These are phyloP conservation scores for Vanderwaltozyma verrucispora DNA, from an alignment of 805 yeast genomes.

Conservation along the genomic window DNA sequence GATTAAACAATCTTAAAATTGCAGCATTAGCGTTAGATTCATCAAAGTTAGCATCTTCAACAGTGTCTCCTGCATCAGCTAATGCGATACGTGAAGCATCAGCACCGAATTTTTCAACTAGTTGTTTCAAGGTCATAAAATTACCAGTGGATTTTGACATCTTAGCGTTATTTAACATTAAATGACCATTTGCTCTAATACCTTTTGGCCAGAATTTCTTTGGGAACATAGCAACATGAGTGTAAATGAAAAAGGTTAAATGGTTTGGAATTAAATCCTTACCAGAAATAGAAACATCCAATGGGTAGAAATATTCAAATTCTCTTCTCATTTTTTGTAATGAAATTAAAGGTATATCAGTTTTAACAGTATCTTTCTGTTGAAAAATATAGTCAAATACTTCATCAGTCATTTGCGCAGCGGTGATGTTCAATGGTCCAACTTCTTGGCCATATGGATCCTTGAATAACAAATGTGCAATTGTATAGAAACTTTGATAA, in stretches of 20 bases:
- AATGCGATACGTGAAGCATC: conserved; percentile 95
- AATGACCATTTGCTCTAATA: conserved; percentile 90
- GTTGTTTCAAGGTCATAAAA: conserved; percentile 81
- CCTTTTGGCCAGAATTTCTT: conserved; percentile 89
- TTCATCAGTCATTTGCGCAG: conserved; percentile 84
- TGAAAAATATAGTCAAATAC: conserved; percentile 87
- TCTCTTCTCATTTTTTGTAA: conserved; percentile 76
- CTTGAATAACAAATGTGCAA: conserved; percentile 72
- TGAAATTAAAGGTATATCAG: conserved; percentile 55
- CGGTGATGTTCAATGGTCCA: conserved; percentile 64
- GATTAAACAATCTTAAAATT: conserved; percentile 78
- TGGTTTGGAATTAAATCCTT: conserved; percentile 97
- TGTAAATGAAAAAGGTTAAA: conserved; percentile 88
- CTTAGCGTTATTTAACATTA: conserved; percentile 89
- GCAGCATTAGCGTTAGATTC: conserved; percentile 97
- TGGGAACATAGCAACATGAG: conserved; percentile 89
- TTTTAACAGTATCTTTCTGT: conserved; percentile 47
- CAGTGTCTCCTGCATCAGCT: conserved; percentile 96
- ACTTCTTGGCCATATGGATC: conserved; percentile 72
- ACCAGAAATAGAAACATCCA: conserved; percentile 87
- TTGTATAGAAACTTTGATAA: conserved; percentile 91
- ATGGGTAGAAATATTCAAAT: conserved; percentile 93
- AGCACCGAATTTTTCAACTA: conserved; percentile 85
- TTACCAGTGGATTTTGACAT: conserved; percentile 98
- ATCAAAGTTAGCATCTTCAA: conserved; percentile 97